Conservation (phyloP, 768 basidiomycete species). For the Psilocybe cyanescens region DNA sequence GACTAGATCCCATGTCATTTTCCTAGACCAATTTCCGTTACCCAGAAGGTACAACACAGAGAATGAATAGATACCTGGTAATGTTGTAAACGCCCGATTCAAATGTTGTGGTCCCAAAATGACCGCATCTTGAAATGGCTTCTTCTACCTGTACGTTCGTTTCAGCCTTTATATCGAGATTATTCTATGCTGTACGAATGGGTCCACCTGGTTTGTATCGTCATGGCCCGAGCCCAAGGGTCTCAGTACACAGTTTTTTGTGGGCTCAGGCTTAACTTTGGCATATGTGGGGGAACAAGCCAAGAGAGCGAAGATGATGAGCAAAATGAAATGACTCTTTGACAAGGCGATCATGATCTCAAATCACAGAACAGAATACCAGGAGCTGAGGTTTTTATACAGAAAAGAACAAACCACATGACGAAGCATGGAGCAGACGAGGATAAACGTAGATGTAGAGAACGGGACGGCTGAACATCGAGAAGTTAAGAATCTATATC, state of each 20-base stretch:
- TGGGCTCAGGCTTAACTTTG: background rate
- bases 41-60: background rate
- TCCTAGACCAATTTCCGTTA: constrained; percentile 31
- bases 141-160: constrained; percentile 41
- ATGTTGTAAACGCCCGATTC: constrained; percentile 52
- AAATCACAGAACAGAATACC: background rate
- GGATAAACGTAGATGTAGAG: no score
- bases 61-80: constrained; percentile 40
- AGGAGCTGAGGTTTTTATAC: background rate
- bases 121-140: constrained; percentile 53
- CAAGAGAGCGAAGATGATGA: background rate
- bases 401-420: background rate
- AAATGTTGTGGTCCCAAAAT: constrained; percentile 48
- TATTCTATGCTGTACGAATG: background rate
- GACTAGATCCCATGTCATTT: constrained; percentile 56
- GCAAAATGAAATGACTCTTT: background rate
- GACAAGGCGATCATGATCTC: background rate
- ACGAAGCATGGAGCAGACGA: background rate
- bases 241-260: background rate
- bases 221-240: constrained; percentile 8
- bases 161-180: background rate
- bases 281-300: background rate
- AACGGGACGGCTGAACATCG: no score
- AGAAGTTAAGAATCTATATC: no score
- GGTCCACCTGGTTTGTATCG: constrained; percentile 16